A percentile compares a stretch with the other conserved stretches of the same genome.
phyloP scores from a whole-genome alignment of 2,329 filamentous ascomycete species.

The Trichophyton rubrum region DNA sequence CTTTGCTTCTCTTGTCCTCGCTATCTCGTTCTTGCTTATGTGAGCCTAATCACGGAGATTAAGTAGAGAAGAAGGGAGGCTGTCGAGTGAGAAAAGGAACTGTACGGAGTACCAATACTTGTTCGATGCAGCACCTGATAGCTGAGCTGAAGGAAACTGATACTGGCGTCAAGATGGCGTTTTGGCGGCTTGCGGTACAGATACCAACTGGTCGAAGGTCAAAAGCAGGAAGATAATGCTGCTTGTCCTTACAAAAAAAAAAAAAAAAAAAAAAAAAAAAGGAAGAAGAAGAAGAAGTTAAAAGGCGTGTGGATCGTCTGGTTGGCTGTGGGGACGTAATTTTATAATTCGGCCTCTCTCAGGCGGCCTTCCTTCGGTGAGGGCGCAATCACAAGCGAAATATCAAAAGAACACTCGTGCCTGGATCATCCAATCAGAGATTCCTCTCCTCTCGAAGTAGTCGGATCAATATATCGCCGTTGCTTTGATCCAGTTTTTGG shows the following conservation, averaged over 20 bases:
- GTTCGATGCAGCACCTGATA: background rate
- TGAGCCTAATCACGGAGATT: constrained; percentile 2
- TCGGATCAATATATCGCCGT: background rate
- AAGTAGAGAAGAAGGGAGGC: background rate
- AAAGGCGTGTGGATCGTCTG: constrained; percentile 1
- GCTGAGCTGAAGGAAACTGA: background rate
- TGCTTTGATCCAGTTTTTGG: background rate
- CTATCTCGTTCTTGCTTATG: background rate
- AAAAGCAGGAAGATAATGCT: background rate
- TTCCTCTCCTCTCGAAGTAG: background rate
- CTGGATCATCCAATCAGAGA: background rate
- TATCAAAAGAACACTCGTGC: background rate
- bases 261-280: background rate
- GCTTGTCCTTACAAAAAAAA: background rate
- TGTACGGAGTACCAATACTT: background rate
- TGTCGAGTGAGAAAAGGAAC: background rate
- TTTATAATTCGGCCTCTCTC: constrained; percentile 1
- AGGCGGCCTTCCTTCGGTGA: background rate
- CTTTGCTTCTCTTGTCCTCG: background rate
- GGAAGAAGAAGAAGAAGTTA: background rate
- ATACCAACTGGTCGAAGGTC: background rate
- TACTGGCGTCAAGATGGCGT: background rate
- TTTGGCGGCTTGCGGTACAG: background rate
- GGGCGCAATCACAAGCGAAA: constrained; percentile 3
- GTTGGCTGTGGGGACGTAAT: constrained; percentile 4